Evolutionary conservation across 768 basidiomycete species (phyloP), one percentile per base, ranked within the genome.

Genomic region (Termitomyces sp.): DNA sequence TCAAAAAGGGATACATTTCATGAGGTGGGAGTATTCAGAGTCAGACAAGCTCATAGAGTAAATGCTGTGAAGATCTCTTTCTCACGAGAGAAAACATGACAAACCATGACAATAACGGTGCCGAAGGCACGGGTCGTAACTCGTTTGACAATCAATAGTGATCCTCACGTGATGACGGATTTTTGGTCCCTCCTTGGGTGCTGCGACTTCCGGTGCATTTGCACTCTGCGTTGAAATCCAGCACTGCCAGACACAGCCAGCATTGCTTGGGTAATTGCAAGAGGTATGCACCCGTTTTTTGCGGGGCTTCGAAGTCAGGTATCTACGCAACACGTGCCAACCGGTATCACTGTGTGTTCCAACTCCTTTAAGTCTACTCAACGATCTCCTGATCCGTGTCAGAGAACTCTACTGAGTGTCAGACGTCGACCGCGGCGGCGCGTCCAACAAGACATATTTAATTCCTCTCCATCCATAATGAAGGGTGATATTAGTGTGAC

Each of bases 401-500:
- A 59, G 58, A 55, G 58, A 59, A 54, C 38, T 32, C 13, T 55
- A 18, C 49, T 41, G 44, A 50, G 43, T 30, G 2, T 5, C 5
- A 54, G 53, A 20, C 26, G 30, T 30, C 10, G 53, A 46, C 13
- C 40, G 30, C 49, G 52, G 44, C 58, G 30, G 33, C 10, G 18
- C 30, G 7, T 58, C 23, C 26, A 30, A 58, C 30, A 43, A 20
- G n/a, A n/a, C n/a, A 30, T 8, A 5, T 14, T 1, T 35, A 5
- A 55, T 26, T 14, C 33, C 18, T 14, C 49, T 41, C 18, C 38
- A 36, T 35, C 6, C 18, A 16, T 40, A 35, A 79, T 79, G 77
- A 59, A 70, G 2, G 69, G 68, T 50, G 66, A 77, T 56, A 82
- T 90, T 72, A 71, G 73, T 18, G 75, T 91, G 46, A 86, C 83